Conservation (phyloP, 371 early-diverging fungal genomes). For the Mucor mucedo region DNA sequence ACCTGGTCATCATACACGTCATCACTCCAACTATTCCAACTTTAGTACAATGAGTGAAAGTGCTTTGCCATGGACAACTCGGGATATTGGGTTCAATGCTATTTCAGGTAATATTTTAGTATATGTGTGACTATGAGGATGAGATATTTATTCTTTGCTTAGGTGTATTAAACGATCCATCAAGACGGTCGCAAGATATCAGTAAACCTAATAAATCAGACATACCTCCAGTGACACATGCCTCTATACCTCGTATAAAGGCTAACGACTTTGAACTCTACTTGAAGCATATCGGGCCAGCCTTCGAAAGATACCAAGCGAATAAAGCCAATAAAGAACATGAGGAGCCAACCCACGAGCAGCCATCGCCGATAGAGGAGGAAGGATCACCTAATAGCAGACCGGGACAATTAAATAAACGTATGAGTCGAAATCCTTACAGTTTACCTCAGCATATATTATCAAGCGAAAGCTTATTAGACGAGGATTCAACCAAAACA, state of each 20-base stretch:
- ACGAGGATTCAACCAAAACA: constrained; percentile 32
- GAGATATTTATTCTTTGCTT: background rate
- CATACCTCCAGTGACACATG: constrained; percentile 71
- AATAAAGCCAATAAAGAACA: constrained; percentile 45
- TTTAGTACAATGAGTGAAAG: constrained; percentile 67
- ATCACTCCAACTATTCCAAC: constrained; percentile 60
- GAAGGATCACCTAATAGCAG: constrained; percentile 3
- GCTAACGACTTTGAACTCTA: constrained; percentile 72
- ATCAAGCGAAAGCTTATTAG: constrained; percentile 54
- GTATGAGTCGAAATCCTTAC: constrained; percentile 65
- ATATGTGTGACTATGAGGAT: background rate
- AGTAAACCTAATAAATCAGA: constrained; percentile 62
- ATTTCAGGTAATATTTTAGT: constrained; percentile 39
- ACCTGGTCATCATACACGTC: constrained; percentile 46
- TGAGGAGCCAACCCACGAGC: background rate
- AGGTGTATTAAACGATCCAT: constrained; percentile 69
- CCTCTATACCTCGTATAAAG: constrained; percentile 66
- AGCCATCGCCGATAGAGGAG: constrained; percentile 3
- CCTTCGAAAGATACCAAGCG: constrained; percentile 65
- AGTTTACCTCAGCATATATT: constrained; percentile 56
- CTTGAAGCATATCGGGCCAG: constrained; percentile 61
- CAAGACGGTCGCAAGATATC: constrained; percentile 42
- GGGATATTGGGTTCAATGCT: constrained; percentile 70
- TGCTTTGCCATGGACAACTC: constrained; percentile 68
- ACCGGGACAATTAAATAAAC: constrained; percentile 22